These are phyloP conservation scores for Filobasidium uniguttulatum DNA, from an alignment of 1,284 basidiomycete species.

Conservation along the genomic window DNA sequence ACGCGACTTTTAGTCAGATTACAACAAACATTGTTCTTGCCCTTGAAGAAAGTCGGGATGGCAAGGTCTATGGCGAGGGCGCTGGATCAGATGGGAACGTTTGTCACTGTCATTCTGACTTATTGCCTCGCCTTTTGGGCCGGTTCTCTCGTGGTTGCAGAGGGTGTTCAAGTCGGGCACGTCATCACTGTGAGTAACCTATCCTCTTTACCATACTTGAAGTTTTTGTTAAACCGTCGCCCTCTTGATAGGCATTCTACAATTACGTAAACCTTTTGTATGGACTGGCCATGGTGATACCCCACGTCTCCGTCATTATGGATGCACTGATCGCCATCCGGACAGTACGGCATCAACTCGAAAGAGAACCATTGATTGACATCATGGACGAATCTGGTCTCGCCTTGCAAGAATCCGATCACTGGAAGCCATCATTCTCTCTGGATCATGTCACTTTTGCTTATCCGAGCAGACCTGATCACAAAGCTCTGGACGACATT, in stretches of 20 bases:
- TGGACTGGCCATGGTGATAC: constrained; percentile 24
- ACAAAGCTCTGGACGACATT: constrained; percentile 46
- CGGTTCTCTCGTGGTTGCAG: constrained; percentile 30
- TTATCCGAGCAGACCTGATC: constrained; percentile 36
- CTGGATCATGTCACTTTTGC: constrained; percentile 37
- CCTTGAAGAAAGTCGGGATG: constrained; percentile 26
- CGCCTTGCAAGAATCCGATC: constrained; percentile 9
- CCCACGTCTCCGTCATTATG: constrained; percentile 24
- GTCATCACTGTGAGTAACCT: constrained; percentile 22
- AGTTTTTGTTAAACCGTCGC: neutral
- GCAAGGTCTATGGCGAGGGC: constrained; percentile 21
- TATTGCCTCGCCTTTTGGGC: constrained; percentile 28
- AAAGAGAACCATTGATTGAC: constrained; percentile 29
- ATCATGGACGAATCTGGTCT: constrained; percentile 21
- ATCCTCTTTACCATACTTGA: too few relatives aligned
- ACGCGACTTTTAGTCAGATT: constrained; percentile 42
- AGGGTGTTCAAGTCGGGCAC: constrained; percentile 18
- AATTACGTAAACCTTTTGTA: constrained; percentile 24
- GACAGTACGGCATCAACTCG: constrained; percentile 26
- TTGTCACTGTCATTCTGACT: constrained; percentile 19
- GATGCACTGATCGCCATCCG: constrained; percentile 16
- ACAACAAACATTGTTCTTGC: constrained; percentile 26
- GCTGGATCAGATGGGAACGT: constrained; percentile 22
- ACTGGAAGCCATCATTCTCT: constrained; percentile 39
- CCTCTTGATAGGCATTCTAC: constrained; percentile 18